These are phyloP conservation scores for Ustilago nuda DNA, from an alignment of 1,284 basidiomycete species.

Conservation along the genomic window DNA sequence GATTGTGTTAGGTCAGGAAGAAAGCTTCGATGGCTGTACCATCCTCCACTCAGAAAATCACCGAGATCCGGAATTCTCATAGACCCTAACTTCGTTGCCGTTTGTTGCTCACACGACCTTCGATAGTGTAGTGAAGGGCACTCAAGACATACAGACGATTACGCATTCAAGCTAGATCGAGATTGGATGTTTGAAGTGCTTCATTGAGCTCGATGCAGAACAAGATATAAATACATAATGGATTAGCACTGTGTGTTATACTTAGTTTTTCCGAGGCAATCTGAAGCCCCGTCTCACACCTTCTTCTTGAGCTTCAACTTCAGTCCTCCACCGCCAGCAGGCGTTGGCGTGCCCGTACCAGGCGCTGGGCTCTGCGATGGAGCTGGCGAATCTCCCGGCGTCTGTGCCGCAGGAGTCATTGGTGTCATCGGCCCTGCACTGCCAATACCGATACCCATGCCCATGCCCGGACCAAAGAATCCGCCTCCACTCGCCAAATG, in stretches of 20 bases:
- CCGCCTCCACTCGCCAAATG: conserved; percentile 46
- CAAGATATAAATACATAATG: conserved; percentile 28
- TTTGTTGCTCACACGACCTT: no score
- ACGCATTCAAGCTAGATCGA: no score
- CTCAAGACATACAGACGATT: background rate
- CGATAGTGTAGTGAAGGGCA: no score
- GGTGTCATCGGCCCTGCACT: conserved; percentile 48
- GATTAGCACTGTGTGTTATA: background rate
- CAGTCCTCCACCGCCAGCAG: conserved; percentile 23
- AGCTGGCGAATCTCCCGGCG: conserved; percentile 36
- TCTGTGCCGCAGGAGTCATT: conserved; percentile 34
- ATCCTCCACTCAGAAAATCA: conserved; percentile 9
- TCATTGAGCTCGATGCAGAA: background rate
- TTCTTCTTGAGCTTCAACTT: conserved; percentile 58
- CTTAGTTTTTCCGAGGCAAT: no score
- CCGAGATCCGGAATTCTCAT: conserved; percentile 27
- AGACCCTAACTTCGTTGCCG: conserved; percentile 1
- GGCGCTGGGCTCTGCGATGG: conserved; percentile 37
- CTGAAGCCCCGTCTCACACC: conserved; percentile 9
- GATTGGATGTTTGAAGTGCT: background rate
- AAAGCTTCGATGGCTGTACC: background rate
- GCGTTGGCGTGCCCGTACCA: conserved; percentile 30
- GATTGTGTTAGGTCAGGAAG: background rate
- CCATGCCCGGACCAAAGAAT: conserved; percentile 53
- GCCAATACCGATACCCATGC: conserved; percentile 44